These are phyloP conservation scores for Apiospora aurea DNA, from an alignment of 2,329 filamentous ascomycete genomes.

Conservation along the genomic window DNA sequence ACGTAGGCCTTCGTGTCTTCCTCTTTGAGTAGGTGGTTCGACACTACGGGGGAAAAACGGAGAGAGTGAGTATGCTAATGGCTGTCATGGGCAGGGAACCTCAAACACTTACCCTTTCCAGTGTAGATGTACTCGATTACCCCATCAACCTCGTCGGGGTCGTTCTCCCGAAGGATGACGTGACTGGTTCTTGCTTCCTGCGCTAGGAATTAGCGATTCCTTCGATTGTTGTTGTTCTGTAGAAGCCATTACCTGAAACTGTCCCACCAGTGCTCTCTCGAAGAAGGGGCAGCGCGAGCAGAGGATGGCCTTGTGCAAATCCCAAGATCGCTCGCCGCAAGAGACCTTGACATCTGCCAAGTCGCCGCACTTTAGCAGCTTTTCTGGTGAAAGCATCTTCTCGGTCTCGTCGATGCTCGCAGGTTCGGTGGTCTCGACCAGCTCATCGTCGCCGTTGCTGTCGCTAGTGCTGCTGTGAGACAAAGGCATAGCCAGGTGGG, in stretches of 20 bases:
- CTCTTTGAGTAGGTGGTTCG: neutral
- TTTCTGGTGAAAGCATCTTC: neutral
- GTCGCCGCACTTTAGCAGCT: neutral
- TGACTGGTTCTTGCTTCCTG: neutral
- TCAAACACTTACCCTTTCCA: neutral
- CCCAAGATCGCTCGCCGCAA: constrained; percentile 10
- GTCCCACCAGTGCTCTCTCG: neutral
- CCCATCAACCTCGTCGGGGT: neutral
- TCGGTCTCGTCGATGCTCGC: neutral
- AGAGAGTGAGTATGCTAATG: no score
- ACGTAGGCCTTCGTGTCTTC: neutral
- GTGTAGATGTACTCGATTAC: neutral
- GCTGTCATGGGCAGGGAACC: neutral
- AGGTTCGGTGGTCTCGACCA: no score
- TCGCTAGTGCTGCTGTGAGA: no score
- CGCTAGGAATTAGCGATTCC: neutral
- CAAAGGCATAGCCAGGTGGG: no score
- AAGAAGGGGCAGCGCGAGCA: constrained; percentile 18
- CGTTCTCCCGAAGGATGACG: neutral
- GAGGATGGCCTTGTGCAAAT: constrained; percentile 22
- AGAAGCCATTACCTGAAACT: neutral
- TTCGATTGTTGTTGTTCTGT: neutral
- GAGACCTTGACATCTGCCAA: constrained; percentile 14
- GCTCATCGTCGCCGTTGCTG: neutral
- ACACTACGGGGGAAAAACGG: neutral